Percentiles rank a stretch among this genome's conserved stretches.
Evolutionary conservation across 441 rosid species (phyloP).

Genomic region (Flueggea neowawraea): DNA sequence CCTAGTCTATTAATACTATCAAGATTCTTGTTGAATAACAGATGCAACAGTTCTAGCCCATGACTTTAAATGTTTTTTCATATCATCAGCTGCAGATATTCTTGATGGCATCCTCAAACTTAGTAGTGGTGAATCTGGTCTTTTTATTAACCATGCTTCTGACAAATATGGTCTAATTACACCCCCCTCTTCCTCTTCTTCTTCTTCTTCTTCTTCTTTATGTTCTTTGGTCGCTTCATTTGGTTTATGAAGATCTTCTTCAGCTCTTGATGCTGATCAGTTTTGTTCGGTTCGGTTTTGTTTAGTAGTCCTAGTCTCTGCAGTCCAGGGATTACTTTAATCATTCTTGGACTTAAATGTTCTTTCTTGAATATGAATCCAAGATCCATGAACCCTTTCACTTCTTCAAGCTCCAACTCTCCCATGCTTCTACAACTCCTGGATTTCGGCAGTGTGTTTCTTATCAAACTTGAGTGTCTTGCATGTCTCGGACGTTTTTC

Average conservation of each 20-base stretch:
- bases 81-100: slow-evolving; percentile 33
- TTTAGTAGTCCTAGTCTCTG: slow-evolving; percentile 26
- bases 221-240: too few relatives aligned
- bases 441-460: slow-evolving; percentile 17
- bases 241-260: background rate
- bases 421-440: slow-evolving; percentile 36
- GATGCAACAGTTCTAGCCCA: slow-evolving; percentile 67
- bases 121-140: slow-evolving; percentile 48
- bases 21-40: slow-evolving; percentile 34
- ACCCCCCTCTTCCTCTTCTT: slow-evolving; percentile 8
- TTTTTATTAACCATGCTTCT: slow-evolving; percentile 58
- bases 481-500: slow-evolving; percentile 12
- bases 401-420: slow-evolving; percentile 61
- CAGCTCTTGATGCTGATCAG: background rate
- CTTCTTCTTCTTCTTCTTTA: slow-evolving; percentile 4
- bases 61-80: slow-evolving; percentile 50
- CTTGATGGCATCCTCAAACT: slow-evolving; percentile 31
- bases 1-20: background rate
- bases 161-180: slow-evolving; percentile 51
- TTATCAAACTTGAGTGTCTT: slow-evolving; percentile 4
- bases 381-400: slow-evolving; percentile 62
- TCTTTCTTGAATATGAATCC: slow-evolving; percentile 52
- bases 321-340: slow-evolving; percentile 52
- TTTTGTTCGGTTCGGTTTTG: slow-evolving; percentile 7
- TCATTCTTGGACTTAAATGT: slow-evolving; percentile 29